Conservation (phyloP, 2,329 filamentous ascomycete species). For the Colletotrichum brevisporum region DNA sequence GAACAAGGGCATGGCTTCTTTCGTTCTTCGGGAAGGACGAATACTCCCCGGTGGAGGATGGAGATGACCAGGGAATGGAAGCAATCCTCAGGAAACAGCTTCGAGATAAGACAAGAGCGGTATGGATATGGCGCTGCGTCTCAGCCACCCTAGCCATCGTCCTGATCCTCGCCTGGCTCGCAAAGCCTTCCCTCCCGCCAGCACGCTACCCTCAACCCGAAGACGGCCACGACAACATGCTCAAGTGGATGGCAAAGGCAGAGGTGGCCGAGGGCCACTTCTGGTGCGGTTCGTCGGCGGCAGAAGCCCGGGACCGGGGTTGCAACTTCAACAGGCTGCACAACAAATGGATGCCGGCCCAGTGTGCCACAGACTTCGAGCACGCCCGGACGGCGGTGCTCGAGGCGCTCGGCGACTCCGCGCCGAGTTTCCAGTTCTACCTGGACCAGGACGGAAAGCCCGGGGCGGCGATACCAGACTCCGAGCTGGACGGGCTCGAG, state of each 20-base stretch:
- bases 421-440: constrained; percentile 8
- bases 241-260: constrained; percentile 29
- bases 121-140: constrained; percentile 10
- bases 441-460: constrained; percentile 1
- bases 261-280: constrained; percentile 8
- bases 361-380: constrained; percentile 18
- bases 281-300: constrained; percentile 21
- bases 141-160: neutral
- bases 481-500: neutral
- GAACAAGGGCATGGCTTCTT: neutral
- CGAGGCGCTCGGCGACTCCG: neutral
- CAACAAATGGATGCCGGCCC: constrained; percentile 25
- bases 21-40: neutral
- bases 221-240: constrained; percentile 18
- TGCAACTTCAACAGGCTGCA: constrained; percentile 31
- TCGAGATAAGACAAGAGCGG: neutral
- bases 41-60: constrained; percentile 3
- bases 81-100: neutral
- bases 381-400: neutral
- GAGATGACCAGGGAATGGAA: neutral
- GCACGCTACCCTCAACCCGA: constrained; percentile 15
- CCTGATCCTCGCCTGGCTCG: neutral
- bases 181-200: fast-evolving
- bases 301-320: constrained; percentile 7
- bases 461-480: neutral